A percentile compares a stretch with the other conserved stretches of the same genome.
Evolutionary conservation across 257 asterid genomes (phyloP).

Genomic region (Voacanga thouarsii): DNA sequence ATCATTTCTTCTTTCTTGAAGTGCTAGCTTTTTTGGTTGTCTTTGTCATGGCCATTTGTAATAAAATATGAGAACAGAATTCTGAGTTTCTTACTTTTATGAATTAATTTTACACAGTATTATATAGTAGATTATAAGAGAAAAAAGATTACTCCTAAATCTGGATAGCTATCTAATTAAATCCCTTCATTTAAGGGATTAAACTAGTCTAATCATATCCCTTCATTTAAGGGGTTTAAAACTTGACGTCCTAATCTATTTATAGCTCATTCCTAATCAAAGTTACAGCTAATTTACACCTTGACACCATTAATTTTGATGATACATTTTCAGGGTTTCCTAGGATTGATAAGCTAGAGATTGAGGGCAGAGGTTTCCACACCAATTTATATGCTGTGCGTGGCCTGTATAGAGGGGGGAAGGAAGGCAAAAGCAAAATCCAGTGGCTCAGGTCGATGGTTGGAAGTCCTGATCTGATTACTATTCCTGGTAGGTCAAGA

Average conservation of each 20-base stretch:
- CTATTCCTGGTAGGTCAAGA: slow-evolving; percentile 66
- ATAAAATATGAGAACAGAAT: no score
- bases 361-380: slow-evolving; percentile 98
- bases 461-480: slow-evolving; percentile 98
- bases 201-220: no score
- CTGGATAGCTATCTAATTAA: no score
- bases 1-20: neutral
- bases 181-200: no score
- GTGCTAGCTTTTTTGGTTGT: neutral
- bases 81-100: no score
- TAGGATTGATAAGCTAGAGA: slow-evolving; percentile 83
- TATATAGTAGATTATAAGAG: no score
- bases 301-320: neutral
- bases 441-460: slow-evolving; percentile 99
- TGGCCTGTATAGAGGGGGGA: slow-evolving; percentile 89
- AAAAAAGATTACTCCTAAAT: no score
- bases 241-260: no score
- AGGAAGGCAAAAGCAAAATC: slow-evolving; percentile 91
- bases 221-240: no score
- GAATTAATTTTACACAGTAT: no score
- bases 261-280: no score
- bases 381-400: slow-evolving; percentile 87
- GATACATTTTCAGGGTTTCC: slow-evolving; percentile 64
- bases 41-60: neutral
- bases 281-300: no score